Evolutionary conservation across 2,329 filamentous ascomycete species (phyloP).

Genomic region (Stromatinia cepivora): DNA sequence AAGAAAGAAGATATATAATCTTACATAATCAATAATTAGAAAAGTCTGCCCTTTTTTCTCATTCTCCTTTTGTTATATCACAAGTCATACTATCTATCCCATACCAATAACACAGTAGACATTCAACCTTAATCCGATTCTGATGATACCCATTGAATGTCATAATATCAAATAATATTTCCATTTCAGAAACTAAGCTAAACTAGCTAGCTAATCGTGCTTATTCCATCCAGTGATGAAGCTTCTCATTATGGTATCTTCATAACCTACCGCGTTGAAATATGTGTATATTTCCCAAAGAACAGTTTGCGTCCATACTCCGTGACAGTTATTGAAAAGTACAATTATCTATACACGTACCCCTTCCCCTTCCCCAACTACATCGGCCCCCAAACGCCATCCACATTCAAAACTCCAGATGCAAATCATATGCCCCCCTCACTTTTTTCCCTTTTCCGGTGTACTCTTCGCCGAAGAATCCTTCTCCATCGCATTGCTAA

Average conservation of each 20-base stretch:
- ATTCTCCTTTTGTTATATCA: background rate
- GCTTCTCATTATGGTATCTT: background rate
- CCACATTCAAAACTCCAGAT: background rate
- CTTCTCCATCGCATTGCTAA: background rate
- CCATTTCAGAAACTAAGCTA: background rate
- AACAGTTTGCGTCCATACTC: background rate
- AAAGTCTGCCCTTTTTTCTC: too few species aligned
- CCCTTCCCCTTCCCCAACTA: background rate
- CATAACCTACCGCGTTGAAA: background rate
- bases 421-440: background rate
- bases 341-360: constrained; percentile 3
- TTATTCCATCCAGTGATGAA: background rate
- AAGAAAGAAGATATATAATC: background rate
- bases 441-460: constrained; percentile 19
- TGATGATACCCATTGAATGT: background rate
- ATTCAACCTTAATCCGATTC: background rate
- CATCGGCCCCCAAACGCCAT: background rate
- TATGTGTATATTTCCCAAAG: background rate
- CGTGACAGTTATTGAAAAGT: background rate
- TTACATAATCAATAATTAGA: too few species aligned
- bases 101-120: background rate
- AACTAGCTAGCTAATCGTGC: background rate
- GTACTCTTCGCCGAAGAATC: background rate
- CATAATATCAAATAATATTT: background rate
- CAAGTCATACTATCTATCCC: background rate